Conservation (phyloP, 257 asterid genomes). For the Plantago ovata region DNA sequence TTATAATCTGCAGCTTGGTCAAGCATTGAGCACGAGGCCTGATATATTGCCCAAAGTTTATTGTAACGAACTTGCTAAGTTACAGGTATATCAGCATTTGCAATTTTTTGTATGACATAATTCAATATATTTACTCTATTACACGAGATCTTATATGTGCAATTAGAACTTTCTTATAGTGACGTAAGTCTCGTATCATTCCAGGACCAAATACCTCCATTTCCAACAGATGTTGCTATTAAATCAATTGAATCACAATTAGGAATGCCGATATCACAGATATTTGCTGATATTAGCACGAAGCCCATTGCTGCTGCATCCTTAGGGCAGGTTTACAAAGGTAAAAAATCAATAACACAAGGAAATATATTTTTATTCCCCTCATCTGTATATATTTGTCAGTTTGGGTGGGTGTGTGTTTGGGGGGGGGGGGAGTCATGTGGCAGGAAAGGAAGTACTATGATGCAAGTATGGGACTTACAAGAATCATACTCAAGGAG, state of each 20-base stretch:
- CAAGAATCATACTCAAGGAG: constrained; percentile 5
- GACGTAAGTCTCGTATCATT: constrained; percentile 15
- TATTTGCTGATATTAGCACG: constrained; percentile 87
- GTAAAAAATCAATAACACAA: constrained; percentile 40
- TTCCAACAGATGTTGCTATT: constrained; percentile 73
- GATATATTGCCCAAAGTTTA: constrained; percentile 85
- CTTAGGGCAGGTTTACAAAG: constrained; percentile 96
- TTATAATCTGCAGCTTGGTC: constrained; percentile 78
- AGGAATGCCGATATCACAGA: constrained; percentile 72
- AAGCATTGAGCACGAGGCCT: constrained; percentile 96
- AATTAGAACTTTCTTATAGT: constrained; percentile 17
- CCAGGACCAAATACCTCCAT: constrained; percentile 98
- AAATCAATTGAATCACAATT: constrained; percentile 83
- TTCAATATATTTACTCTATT: constrained; percentile 8
- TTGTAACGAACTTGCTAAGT: constrained; percentile 89
- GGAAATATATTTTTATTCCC: constrained; percentile 1
- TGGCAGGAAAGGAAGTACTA: constrained; percentile 10
- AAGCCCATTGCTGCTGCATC: constrained; percentile 98
- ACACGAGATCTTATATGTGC: constrained; percentile 9
- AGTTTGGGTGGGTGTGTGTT: no score
- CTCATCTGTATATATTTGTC: background rate
- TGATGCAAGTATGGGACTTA: constrained; percentile 5
- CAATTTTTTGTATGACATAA: constrained; percentile 5
- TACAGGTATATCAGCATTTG: constrained; percentile 58
- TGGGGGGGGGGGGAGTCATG: background rate